Evolutionary conservation across 768 basidiomycete genomes (phyloP).

Genomic region (Lactifluus pinguis): DNA sequence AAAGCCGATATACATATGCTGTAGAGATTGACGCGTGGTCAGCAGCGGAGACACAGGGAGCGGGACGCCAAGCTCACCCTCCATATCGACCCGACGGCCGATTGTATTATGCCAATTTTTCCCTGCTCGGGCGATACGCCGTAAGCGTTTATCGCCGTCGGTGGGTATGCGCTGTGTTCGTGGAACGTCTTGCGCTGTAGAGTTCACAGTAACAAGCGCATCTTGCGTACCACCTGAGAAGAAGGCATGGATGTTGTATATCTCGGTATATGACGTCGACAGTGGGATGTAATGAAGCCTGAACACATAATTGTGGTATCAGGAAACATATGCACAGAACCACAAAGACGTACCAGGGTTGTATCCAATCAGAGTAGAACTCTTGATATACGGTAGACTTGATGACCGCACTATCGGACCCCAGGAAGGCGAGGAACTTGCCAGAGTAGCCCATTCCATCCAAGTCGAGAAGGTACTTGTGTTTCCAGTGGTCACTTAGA

Average conservation of each 20-base stretch:
- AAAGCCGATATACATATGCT: constrained; percentile 84
- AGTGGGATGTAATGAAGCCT: constrained; percentile 96
- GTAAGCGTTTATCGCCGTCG: constrained; percentile 64
- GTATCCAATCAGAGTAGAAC: constrained; percentile 85
- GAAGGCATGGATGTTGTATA: constrained; percentile 90
- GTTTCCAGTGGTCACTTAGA: constrained; percentile 81
- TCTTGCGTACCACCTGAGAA: constrained; percentile 77
- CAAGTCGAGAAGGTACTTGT: constrained; percentile 84
- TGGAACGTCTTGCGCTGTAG: constrained; percentile 30
- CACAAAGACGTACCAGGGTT: constrained; percentile 67
- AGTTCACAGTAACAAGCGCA: constrained; percentile 45
- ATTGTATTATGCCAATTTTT: constrained; percentile 85
- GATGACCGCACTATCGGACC: constrained; percentile 81
- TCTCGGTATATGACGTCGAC: constrained; percentile 76
- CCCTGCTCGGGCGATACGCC: constrained; percentile 85
- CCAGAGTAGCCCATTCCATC: constrained; percentile 96
- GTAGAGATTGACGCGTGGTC: constrained; percentile 11
- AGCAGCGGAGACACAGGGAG: constrained; percentile 7
- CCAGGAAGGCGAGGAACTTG: constrained; percentile 75
- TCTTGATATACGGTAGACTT: constrained; percentile 91
- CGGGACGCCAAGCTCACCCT: constrained; percentile 46
- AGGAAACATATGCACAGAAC: neutral
- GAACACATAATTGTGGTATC: neutral
- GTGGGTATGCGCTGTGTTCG: constrained; percentile 29
- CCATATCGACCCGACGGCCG: constrained; percentile 83